Percentiles rank a stretch among this genome's conserved stretches.
These are phyloP conservation scores for Nicotiana rustica DNA, from an alignment of 305 asterid species.

Conservation along the genomic window DNA sequence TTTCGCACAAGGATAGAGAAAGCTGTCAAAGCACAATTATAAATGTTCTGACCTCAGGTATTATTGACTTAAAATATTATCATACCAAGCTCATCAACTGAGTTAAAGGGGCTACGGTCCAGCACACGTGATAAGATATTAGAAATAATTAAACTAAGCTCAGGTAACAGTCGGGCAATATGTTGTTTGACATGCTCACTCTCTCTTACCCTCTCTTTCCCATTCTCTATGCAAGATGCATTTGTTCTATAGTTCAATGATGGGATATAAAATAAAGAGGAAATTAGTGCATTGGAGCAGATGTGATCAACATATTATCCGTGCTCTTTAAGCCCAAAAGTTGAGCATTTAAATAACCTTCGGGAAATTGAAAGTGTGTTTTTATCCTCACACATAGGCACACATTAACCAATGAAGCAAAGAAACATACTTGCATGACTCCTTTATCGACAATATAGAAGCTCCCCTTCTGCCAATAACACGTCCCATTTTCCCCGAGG, in stretches of 20 bases:
- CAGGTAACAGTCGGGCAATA: background rate
- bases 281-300: background rate
- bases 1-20: background rate
- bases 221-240: background rate
- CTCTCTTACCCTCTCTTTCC: background rate
- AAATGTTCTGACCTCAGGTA: slow-evolving; percentile 3
- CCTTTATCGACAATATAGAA: slow-evolving; percentile 78
- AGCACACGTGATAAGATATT: background rate
- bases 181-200: background rate
- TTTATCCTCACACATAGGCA: background rate
- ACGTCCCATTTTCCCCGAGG: slow-evolving; percentile 89
- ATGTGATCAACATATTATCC: background rate
- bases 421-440: slow-evolving; percentile 81
- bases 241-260: background rate
- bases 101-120: background rate
- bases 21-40: background rate
- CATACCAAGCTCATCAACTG: background rate
- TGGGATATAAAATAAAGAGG: background rate
- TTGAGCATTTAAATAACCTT: background rate
- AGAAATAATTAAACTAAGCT: background rate
- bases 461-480: slow-evolving; percentile 88
- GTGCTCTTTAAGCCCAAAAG: background rate
- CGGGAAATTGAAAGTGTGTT: background rate
- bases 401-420: background rate
- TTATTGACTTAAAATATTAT: background rate